Percentiles rank a stretch among this genome's conserved stretches.
Evolutionary conservation across 345 rosid species (phyloP).

Genomic region (Triadica sebifera): DNA sequence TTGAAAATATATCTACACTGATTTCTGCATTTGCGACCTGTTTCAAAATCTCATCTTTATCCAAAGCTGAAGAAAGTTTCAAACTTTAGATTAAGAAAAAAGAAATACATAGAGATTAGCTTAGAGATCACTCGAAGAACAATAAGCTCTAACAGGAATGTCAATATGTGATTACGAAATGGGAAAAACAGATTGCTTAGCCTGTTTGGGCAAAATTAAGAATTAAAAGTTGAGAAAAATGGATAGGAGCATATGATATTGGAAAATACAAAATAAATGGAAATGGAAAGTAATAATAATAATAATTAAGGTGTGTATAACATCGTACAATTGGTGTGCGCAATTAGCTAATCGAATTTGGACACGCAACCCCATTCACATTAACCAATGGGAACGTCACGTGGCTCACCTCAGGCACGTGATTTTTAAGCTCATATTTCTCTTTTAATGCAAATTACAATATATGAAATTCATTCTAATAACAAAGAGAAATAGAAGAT

Average conservation of each 20-base stretch:
- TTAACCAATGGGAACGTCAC: slow-evolving; percentile 1
- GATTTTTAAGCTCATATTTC: background rate
- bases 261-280: background rate
- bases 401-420: slow-evolving; percentile 12
- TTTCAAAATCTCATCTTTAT: background rate
- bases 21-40: too few species aligned
- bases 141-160: background rate
- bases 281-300: background rate
- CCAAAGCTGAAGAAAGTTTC: background rate
- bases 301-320: background rate
- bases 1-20: background rate
- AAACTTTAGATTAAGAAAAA: background rate
- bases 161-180: background rate
- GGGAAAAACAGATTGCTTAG: background rate
- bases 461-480: too few species aligned
- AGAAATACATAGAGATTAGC: background rate
- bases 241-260: background rate
- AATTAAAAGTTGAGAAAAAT: background rate
- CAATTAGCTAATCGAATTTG: background rate
- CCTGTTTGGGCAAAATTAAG: slow-evolving; percentile 16
- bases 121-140: background rate
- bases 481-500: too few species aligned
- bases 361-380: slow-evolving; percentile 8
- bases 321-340: slow-evolving; percentile 34
- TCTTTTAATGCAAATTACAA: too few species aligned